Evolutionary conservation across 164 flowering plant genomes (phyloP).

Genomic region (Kingdonia uniflora): DNA sequence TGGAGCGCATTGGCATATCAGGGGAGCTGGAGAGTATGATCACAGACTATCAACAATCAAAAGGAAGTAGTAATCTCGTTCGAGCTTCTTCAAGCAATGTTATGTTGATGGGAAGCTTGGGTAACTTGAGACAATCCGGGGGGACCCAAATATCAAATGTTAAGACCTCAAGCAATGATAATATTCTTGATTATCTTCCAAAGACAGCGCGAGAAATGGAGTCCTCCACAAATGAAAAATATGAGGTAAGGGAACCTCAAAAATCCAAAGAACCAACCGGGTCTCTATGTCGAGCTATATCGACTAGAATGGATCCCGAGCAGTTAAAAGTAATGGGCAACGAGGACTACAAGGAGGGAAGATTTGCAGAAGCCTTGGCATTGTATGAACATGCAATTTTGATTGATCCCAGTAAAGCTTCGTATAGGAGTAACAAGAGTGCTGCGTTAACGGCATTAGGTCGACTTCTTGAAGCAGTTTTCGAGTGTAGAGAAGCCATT

Average conservation of each 20-base stretch:
- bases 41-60: slow-evolving; percentile 41
- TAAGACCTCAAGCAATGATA: slow-evolving; percentile 1
- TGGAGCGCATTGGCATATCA: slow-evolving; percentile 40
- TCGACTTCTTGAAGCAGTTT: slow-evolving; percentile 59
- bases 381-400: slow-evolving; percentile 62
- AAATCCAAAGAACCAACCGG: background rate
- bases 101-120: slow-evolving; percentile 66
- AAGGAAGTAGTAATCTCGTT: slow-evolving; percentile 38
- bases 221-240: slow-evolving; percentile 7
- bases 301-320: slow-evolving; percentile 44
- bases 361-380: slow-evolving; percentile 59
- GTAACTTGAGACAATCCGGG: slow-evolving; percentile 58
- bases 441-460: slow-evolving; percentile 73
- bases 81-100: slow-evolving; percentile 87
- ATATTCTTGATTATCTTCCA: slow-evolving; percentile 32
- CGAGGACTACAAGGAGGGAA: slow-evolving; percentile 68
- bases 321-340: slow-evolving; percentile 60
- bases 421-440: slow-evolving; percentile 58
- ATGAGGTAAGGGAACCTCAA: slow-evolving; percentile 12
- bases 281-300: slow-evolving; percentile 37
- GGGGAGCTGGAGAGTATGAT: slow-evolving; percentile 79
- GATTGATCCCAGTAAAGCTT: slow-evolving; percentile 48
- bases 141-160: slow-evolving; percentile 6
- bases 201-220: slow-evolving; percentile 25
- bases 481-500: slow-evolving; percentile 62